phyloP scores from a whole-genome alignment of 768 basidiomycete species.

The Suillus subalutaceus region DNA sequence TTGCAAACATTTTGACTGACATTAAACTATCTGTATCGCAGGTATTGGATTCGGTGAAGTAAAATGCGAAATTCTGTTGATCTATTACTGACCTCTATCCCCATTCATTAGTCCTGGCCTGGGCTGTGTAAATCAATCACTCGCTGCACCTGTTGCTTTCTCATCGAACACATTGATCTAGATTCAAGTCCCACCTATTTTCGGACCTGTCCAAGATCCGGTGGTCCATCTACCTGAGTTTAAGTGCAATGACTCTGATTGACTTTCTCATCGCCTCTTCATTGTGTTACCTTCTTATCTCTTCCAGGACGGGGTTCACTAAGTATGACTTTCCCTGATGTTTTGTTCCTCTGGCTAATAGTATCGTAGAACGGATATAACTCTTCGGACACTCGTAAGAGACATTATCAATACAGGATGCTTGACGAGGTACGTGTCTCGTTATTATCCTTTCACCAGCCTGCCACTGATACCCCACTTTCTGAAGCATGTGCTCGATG shows the following conservation, averaged over 20 bases:
- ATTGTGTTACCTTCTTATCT: conserved; percentile 2
- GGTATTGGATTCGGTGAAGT: background rate
- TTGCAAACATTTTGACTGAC: background rate
- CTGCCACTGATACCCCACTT: background rate
- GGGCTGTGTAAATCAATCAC: background rate
- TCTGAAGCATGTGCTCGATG: background rate
- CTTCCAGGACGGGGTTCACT: background rate
- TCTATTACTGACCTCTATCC: background rate
- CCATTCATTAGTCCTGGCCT: background rate
- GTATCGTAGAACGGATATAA: background rate
- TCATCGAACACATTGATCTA: background rate
- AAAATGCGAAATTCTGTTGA: background rate
- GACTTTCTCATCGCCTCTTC: conserved; percentile 6
- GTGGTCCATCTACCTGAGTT: background rate
- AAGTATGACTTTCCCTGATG: background rate
- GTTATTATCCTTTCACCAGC: background rate
- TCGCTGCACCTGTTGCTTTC: background rate
- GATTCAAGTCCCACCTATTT: background rate
- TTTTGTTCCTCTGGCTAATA: background rate
- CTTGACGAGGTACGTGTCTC: background rate
- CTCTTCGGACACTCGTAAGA: background rate
- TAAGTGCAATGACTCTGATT: conserved; percentile 43
- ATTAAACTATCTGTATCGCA: background rate
- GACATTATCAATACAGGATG: background rate
- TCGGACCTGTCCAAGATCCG: background rate